These are phyloP conservation scores for Yamadazyma membranifaciens DNA, from an alignment of 1,139 yeast species.

Conservation along the genomic window DNA sequence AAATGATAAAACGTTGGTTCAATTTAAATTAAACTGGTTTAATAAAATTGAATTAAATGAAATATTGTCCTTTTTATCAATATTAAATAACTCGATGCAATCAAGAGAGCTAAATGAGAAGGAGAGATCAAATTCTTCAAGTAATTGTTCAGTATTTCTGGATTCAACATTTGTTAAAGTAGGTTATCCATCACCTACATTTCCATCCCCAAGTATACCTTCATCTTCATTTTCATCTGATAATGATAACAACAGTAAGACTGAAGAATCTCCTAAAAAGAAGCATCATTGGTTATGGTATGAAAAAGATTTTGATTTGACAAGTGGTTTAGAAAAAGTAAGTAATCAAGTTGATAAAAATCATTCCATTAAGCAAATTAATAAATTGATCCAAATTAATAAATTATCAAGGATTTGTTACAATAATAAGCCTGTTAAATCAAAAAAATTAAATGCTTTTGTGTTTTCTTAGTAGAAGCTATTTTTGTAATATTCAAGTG, in stretches of 20 bases:
- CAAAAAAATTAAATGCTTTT: constrained; percentile 29
- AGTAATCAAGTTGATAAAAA: constrained; percentile 16
- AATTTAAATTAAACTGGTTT: constrained; percentile 27
- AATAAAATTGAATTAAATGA: constrained; percentile 29
- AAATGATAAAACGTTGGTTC: constrained; percentile 26
- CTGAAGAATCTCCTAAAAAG: constrained; percentile 1
- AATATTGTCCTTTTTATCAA: constrained; percentile 16
- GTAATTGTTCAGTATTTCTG: constrained; percentile 2
- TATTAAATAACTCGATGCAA: constrained; percentile 4
- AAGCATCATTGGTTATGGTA: constrained; percentile 34
- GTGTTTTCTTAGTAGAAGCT: constrained; percentile 16
- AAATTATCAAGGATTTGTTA: constrained; percentile 27
- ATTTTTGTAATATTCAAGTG: not conserved
- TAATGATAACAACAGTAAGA: not conserved
- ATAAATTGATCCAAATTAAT: constrained; percentile 16
- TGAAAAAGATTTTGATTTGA: constrained; percentile 32
- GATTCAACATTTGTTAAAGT: constrained; percentile 1
- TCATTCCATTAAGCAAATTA: constrained; percentile 27
- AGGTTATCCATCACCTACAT: constrained; percentile 4
- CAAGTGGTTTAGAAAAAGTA: constrained; percentile 23
- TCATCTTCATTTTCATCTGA: not conserved
- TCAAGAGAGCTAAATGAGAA: not conserved
- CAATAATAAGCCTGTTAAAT: constrained; percentile 22
- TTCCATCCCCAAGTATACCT: not conserved
- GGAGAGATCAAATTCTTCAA: not conserved